A percentile compares a stretch with the other conserved stretches of the same genome.
These are phyloP conservation scores for Psidium friedrichsthalianum DNA, from an alignment of 345 rosid genomes.

Conservation along the genomic window DNA sequence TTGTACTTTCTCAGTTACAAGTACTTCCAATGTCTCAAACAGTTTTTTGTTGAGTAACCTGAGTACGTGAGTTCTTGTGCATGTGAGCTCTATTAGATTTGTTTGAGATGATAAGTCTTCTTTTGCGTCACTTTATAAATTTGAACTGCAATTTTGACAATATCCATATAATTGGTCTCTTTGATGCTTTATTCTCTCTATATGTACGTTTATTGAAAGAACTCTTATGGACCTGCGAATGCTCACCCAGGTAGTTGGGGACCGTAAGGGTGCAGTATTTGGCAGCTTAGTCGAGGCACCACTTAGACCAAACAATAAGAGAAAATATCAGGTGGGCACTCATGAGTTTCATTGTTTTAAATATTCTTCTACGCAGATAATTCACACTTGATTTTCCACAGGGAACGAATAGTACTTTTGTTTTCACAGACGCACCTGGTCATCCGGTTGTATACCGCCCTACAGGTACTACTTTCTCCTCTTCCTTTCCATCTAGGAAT, in stretches of 20 bases:
- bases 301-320: conserved; percentile 59
- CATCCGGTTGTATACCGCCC: conserved; percentile 59
- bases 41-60: background rate
- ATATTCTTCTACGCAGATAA: background rate
- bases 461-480: conserved; percentile 41
- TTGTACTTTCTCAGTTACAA: background rate
- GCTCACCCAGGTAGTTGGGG: conserved; percentile 71
- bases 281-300: conserved; percentile 98
- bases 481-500: background rate
- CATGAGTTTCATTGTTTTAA: background rate
- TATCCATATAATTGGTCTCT: background rate
- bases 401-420: conserved; percentile 90
- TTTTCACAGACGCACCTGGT: conserved; percentile 71
- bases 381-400: conserved; percentile 20
- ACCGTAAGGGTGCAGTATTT: conserved; percentile 80
- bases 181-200: background rate
- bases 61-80: background rate
- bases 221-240: background rate
- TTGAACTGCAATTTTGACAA: background rate
- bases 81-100: background rate
- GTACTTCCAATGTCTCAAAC: background rate
- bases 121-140: background rate
- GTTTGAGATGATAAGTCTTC: background rate
- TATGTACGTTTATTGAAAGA: background rate
- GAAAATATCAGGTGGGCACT: conserved; percentile 60